A percentile compares a stretch with the other conserved stretches of the same genome.
Evolutionary conservation across 306 rosid genomes (phyloP).

Genomic region (Vigna trinervia): DNA sequence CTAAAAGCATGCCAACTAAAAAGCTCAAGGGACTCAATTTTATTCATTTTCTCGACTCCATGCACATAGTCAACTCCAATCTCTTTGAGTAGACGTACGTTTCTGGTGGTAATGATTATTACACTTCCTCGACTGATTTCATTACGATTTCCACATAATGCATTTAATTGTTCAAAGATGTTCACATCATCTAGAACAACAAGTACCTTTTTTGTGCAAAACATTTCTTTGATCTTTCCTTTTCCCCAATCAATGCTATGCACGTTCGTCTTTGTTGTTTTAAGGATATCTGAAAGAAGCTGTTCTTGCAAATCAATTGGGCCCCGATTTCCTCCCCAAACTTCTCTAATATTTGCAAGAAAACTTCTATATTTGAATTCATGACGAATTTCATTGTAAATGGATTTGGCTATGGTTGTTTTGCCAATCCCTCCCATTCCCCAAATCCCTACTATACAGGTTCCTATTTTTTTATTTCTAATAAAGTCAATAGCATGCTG

Average conservation of each 20-base stretch:
- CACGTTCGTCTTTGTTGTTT: slow-evolving; percentile 3
- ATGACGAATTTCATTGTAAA: slow-evolving; percentile 15
- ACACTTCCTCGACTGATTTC: slow-evolving; percentile 41
- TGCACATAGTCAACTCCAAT: not conserved
- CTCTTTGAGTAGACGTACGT: not conserved
- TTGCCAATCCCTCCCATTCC: slow-evolving; percentile 24
- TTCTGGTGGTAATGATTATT: slow-evolving; percentile 42
- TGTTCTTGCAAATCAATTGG: slow-evolving; percentile 5
- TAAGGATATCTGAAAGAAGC: slow-evolving; percentile 17
- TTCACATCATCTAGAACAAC: slow-evolving; percentile 22
- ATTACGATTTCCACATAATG: not conserved
- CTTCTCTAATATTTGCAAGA: slow-evolving; percentile 20
- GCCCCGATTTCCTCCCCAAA: slow-evolving; percentile 15
- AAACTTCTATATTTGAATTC: slow-evolving; percentile 6
- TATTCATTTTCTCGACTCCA: not conserved
- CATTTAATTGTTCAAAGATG: not conserved
- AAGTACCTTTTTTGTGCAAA: slow-evolving; percentile 1
- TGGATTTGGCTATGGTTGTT: slow-evolving; percentile 16
- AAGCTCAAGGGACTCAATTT: slow-evolving; percentile 12
- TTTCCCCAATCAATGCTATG: slow-evolving; percentile 17
- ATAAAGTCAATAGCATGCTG: not conserved
- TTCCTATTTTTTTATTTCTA: not conserved
- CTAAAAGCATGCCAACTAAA: slow-evolving; percentile 42
- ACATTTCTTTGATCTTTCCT: not conserved
- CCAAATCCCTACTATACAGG: slow-evolving; percentile 21